These are phyloP conservation scores for Cystobasidium onofrii DNA, from an alignment of 768 basidiomycete species.

Conservation along the genomic window DNA sequence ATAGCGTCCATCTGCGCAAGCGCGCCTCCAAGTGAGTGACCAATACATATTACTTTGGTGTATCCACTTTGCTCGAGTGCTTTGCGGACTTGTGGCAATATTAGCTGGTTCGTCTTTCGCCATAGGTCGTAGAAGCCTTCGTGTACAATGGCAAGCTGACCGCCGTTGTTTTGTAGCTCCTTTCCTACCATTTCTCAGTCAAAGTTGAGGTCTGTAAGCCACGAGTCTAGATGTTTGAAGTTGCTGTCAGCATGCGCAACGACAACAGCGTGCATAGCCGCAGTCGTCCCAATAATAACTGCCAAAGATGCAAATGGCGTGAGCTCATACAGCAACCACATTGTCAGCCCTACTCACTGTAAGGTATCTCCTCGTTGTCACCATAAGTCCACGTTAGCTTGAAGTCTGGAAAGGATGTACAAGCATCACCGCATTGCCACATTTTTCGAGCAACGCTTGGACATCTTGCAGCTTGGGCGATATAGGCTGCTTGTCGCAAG, in stretches of 20 bases:
- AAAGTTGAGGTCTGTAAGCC: not conserved
- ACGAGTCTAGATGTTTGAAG: not conserved
- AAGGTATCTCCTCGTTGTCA: not conserved
- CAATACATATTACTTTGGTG: not conserved
- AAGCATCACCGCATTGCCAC: not conserved
- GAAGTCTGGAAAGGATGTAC: not conserved
- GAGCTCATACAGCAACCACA: no score
- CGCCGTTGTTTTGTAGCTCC: not conserved
- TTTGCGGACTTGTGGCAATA: not conserved
- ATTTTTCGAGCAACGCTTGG: not conserved
- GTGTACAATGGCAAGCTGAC: not conserved
- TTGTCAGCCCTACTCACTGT: not conserved
- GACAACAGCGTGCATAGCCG: not conserved
- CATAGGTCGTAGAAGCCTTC: not conserved
- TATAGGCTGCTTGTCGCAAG: no score
- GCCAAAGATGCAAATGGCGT: not conserved
- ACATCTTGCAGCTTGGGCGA: no score
- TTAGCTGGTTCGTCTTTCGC: not conserved
- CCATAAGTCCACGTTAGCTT: not conserved
- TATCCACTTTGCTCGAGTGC: not conserved
- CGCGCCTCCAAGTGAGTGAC: slow-evolving; percentile 2
- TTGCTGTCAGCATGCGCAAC: not conserved
- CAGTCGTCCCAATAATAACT: not conserved
- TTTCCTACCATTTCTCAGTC: not conserved
- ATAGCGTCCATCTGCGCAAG: slow-evolving; percentile 12